Evolutionary conservation across 2,329 filamentous ascomycete species (phyloP).

Genomic region (Neopestalotiopsis rosae): DNA sequence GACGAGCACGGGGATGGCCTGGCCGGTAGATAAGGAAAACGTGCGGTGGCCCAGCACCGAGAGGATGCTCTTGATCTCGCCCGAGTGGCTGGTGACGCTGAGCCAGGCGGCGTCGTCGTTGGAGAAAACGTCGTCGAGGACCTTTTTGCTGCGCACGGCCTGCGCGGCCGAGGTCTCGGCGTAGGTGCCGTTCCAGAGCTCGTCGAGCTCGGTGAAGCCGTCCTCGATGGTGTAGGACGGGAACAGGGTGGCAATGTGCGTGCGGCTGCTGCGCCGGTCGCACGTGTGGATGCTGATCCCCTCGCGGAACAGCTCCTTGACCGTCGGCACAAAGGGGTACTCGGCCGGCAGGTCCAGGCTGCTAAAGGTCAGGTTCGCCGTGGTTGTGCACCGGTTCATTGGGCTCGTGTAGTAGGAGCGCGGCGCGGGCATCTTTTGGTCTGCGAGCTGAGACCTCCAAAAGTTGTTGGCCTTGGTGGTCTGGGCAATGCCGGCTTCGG

Average conservation of each 20-base stretch:
- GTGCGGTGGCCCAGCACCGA: constrained; percentile 63
- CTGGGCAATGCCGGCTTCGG: constrained; percentile 60
- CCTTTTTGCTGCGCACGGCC: constrained; percentile 50
- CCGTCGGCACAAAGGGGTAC: constrained; percentile 58
- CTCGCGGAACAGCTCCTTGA: constrained; percentile 72
- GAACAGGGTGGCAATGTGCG: constrained; percentile 57
- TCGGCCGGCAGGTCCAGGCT: constrained; percentile 55
- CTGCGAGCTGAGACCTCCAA: constrained; percentile 58
- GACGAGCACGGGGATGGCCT: constrained; percentile 71
- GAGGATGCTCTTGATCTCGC: constrained; percentile 58
- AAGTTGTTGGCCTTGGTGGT: constrained; percentile 63
- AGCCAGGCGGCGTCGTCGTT: constrained; percentile 60
- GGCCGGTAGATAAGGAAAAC: constrained; percentile 69
- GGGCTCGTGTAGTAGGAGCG: constrained; percentile 70
- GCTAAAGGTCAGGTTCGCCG: constrained; percentile 65
- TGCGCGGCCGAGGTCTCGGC: constrained; percentile 54
- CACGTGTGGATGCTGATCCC: constrained; percentile 73
- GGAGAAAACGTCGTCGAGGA: constrained; percentile 63
- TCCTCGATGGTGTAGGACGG: constrained; percentile 62
- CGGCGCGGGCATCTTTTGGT: constrained; percentile 63
- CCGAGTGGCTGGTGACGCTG: constrained; percentile 65
- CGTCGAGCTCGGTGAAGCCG: constrained; percentile 63
- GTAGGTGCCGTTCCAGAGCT: constrained; percentile 48
- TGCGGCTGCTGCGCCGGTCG: constrained; percentile 62
- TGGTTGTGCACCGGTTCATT: constrained; percentile 66